These are phyloP conservation scores for Fraxinus angustifolia DNA, from an alignment of 305 asterid genomes.

Conservation along the genomic window DNA sequence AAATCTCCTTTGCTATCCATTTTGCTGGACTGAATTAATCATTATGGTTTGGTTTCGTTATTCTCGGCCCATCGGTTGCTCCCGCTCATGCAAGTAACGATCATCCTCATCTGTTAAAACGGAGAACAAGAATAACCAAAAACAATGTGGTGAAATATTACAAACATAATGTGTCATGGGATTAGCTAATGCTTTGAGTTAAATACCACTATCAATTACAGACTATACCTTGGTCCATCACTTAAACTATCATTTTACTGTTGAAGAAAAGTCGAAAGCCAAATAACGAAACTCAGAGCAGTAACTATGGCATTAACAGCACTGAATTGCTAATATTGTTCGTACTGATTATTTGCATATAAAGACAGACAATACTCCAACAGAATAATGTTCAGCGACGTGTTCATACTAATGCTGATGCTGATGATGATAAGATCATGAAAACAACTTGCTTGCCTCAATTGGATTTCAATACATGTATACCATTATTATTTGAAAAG, in stretches of 20 bases:
- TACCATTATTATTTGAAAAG: background rate
- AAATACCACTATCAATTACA: background rate
- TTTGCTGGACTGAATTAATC: background rate
- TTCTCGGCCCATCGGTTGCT: conserved; percentile 19
- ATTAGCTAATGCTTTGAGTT: background rate
- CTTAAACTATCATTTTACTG: background rate
- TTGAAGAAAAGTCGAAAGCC: background rate
- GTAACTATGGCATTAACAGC: background rate
- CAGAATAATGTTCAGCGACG: background rate
- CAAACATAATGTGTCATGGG: background rate
- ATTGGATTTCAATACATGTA: background rate
- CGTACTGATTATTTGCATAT: background rate
- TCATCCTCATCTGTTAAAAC: conserved; percentile 22
- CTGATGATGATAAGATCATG: background rate
- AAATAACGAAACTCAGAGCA: background rate
- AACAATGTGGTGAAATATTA: background rate
- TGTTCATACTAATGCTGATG: background rate
- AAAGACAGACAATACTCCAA: background rate
- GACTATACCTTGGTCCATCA: background rate
- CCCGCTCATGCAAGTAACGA: conserved; percentile 24
- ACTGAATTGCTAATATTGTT: background rate
- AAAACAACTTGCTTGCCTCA: background rate
- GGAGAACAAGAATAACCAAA: conserved; percentile 2
- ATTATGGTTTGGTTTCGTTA: background rate
- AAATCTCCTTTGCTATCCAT: conserved; percentile 1